These are phyloP conservation scores for Pythium coloratum DNA, from an alignment of 352 stramenopile genomes.

Conservation along the genomic window DNA sequence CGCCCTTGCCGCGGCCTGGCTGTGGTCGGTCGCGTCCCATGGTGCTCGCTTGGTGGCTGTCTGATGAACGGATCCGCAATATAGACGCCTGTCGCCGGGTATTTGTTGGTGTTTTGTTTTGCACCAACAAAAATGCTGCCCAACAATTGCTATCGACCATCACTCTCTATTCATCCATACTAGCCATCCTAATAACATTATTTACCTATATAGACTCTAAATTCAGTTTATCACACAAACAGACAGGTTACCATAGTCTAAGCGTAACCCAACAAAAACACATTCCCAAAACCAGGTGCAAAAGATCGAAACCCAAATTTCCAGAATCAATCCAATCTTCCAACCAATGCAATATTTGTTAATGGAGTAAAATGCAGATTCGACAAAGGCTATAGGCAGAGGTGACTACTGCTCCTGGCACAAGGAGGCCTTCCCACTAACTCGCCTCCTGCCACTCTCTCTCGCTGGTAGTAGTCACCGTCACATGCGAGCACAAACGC, in stretches of 20 bases:
- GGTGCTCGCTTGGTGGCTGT: background rate
- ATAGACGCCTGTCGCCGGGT: background rate
- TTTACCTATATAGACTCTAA: background rate
- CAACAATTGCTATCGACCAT: background rate
- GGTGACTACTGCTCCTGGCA: background rate
- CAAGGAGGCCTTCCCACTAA: background rate
- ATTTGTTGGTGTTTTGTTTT: slow-evolving; percentile 1
- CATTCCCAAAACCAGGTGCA: background rate
- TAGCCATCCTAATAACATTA: background rate
- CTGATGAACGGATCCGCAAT: too few relatives aligned
- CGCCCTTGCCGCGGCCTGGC: slow-evolving; percentile 19
- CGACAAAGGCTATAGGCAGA: slow-evolving; percentile 5
- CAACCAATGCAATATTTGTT: background rate
- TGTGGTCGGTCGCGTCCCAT: slow-evolving; percentile 30
- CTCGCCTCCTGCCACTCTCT: background rate
- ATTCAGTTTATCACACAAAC: background rate
- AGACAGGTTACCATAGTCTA: background rate
- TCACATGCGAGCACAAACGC: background rate
- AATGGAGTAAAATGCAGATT: slow-evolving; percentile 5
- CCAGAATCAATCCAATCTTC: background rate
- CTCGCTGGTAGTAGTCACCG: background rate
- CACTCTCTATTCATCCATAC: background rate
- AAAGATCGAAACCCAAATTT: background rate
- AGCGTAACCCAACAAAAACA: too few relatives aligned
- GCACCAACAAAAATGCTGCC: slow-evolving; percentile 15